phyloP scores from a whole-genome alignment of 108 stramenopile species.

The Pseudonitzschia multiseries region DNA sequence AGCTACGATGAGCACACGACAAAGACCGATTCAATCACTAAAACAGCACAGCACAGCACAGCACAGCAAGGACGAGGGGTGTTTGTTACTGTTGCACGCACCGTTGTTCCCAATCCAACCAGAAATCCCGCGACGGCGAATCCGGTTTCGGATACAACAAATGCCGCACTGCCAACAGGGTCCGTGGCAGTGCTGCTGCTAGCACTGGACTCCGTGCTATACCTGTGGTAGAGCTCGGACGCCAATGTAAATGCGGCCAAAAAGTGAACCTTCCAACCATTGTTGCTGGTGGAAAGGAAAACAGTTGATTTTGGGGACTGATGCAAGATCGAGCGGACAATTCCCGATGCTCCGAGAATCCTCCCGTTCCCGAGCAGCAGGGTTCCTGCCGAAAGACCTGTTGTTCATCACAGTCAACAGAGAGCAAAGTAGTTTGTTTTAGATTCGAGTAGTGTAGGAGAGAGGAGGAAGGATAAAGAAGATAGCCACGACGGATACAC shows the following conservation, averaged over 20 bases:
- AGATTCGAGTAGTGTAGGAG: neutral
- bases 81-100: no score
- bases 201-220: constrained; percentile 14
- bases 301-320: constrained; percentile 25
- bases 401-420: neutral
- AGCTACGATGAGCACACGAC: no score
- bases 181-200: constrained; percentile 14
- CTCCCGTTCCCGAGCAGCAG: constrained; percentile 67
- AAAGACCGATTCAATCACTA: no score
- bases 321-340: constrained; percentile 40
- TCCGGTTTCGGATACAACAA: constrained; percentile 26
- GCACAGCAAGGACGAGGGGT: no score
- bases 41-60: no score
- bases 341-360: constrained; percentile 69
- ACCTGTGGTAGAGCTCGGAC: constrained; percentile 21
- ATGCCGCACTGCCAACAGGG: neutral
- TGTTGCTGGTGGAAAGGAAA: constrained; percentile 28
- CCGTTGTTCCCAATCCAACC: constrained; percentile 68
- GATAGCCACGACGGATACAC: neutral
- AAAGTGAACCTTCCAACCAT: constrained; percentile 62
- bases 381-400: constrained; percentile 48
- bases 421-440: neutral
- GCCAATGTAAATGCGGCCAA: constrained; percentile 52
- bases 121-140: constrained; percentile 64
- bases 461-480: neutral